Evolutionary conservation across 352 stramenopile species (phyloP).

Genomic region (Phytopythium mirpurense): DNA sequence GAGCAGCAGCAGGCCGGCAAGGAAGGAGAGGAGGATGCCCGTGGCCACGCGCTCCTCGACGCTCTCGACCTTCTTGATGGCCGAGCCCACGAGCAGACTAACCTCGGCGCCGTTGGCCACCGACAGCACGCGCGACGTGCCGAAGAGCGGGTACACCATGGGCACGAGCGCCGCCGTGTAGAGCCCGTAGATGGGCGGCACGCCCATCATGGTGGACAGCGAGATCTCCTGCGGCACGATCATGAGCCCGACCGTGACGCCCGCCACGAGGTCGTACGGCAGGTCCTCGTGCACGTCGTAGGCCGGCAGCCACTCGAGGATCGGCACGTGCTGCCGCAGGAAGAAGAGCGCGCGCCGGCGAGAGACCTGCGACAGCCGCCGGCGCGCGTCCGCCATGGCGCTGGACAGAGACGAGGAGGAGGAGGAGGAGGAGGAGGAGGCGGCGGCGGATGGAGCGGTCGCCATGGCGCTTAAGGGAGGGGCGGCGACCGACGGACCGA

Average conservation of each 20-base stretch:
- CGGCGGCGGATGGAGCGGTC: too few relatives aligned
- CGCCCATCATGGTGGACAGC: slow-evolving; percentile 84
- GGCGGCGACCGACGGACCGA: not conserved
- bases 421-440: not conserved
- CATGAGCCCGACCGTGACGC: slow-evolving; percentile 80
- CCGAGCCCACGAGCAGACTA: slow-evolving; percentile 48
- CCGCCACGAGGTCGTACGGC: slow-evolving; percentile 47
- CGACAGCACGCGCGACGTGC: slow-evolving; percentile 69
- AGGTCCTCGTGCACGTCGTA: slow-evolving; percentile 52
- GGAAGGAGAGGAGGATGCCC: slow-evolving; percentile 57
- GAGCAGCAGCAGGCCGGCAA: slow-evolving; percentile 70
- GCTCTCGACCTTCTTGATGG: slow-evolving; percentile 54
- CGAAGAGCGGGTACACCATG: slow-evolving; percentile 85
- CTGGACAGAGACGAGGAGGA: too few relatives aligned
- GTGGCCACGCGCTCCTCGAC: slow-evolving; percentile 47
- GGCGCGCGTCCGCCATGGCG: slow-evolving; percentile 4
- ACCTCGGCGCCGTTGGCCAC: slow-evolving; percentile 78
- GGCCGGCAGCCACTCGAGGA: slow-evolving; percentile 54
- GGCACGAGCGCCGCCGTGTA: slow-evolving; percentile 84
- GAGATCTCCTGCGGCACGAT: slow-evolving; percentile 87
- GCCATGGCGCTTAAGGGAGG: not conserved
- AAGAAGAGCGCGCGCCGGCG: slow-evolving; percentile 31
- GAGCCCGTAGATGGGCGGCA: slow-evolving; percentile 87
- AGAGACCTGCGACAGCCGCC: slow-evolving; percentile 10
- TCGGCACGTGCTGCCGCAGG: slow-evolving; percentile 46